These are phyloP conservation scores for Dothistroma pini DNA, from an alignment of 2,329 filamentous ascomycete genomes.

Conservation along the genomic window DNA sequence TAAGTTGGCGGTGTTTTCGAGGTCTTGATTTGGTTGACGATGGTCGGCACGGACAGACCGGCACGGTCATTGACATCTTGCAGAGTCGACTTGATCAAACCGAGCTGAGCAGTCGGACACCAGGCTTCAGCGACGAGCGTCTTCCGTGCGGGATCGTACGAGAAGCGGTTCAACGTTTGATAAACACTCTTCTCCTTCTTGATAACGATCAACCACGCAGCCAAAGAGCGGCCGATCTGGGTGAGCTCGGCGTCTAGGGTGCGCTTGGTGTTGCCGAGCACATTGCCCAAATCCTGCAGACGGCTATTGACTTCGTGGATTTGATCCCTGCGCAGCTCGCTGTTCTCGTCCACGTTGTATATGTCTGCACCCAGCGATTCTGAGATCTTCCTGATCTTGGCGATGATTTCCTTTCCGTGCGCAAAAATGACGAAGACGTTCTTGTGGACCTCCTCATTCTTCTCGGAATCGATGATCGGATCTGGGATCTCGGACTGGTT, in stretches of 20 bases:
- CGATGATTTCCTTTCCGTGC: constrained; percentile 95
- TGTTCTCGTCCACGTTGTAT: constrained; percentile 97
- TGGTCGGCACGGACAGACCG: constrained; percentile 93
- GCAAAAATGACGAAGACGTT: constrained; percentile 99
- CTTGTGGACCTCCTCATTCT: constrained; percentile 89
- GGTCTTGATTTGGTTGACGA: constrained; percentile 95
- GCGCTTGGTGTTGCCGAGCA: constrained; percentile 89
- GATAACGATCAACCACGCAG: constrained; percentile 95
- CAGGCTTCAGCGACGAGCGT: constrained; percentile 97
- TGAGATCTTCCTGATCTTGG: constrained; percentile 98
- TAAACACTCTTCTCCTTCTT: constrained; percentile 99
- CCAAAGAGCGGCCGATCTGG: constrained; percentile 87
- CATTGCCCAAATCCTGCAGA: constrained; percentile 84
- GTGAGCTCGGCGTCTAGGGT: constrained; percentile 90
- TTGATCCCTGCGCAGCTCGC: constrained; percentile 89
- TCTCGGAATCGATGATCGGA: constrained; percentile 83
- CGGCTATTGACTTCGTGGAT: constrained; percentile 96
- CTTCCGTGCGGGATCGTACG: constrained; percentile 91
- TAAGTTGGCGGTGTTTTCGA: constrained; percentile 98
- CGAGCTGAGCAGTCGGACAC: constrained; percentile 88
- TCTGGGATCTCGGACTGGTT: constrained; percentile 99
- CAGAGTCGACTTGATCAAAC: constrained; percentile 84
- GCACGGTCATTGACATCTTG: constrained; percentile 96
- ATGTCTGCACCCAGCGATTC: constrained; percentile 94
- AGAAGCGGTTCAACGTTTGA: constrained; percentile 91